These are phyloP conservation scores for Wallacemonas sp. DNA, from an alignment of 208 protist genomes.

Conservation along the genomic window DNA sequence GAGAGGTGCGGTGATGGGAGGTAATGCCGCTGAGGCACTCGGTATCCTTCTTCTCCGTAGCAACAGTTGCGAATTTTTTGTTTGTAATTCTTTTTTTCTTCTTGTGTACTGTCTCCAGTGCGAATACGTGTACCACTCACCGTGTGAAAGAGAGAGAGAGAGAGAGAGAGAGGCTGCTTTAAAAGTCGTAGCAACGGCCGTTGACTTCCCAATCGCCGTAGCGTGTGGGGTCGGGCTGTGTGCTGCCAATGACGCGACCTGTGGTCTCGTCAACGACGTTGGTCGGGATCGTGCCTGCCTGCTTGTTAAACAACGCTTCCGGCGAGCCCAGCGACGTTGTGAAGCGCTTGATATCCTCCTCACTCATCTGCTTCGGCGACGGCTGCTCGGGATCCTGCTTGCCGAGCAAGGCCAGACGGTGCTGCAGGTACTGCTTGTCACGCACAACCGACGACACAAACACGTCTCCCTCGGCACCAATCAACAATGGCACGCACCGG, in stretches of 20 bases:
- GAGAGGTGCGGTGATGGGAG: no score
- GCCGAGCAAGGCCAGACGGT: conserved; percentile 77
- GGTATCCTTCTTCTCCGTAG: no score
- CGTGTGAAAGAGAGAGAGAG: background rate
- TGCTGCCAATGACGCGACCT: conserved; percentile 78
- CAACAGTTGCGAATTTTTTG: background rate
- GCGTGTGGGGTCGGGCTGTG: conserved; percentile 76
- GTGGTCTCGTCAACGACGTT: conserved; percentile 88
- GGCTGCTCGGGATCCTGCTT: conserved; percentile 49
- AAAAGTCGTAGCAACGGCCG: conserved; percentile 89
- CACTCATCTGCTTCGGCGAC: conserved; percentile 45
- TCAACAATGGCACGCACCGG: conserved; percentile 47
- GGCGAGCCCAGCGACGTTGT: conserved; percentile 76
- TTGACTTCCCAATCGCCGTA: conserved; percentile 92
- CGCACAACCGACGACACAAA: conserved; percentile 71
- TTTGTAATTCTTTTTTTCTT: conserved; percentile 10
- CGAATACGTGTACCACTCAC: background rate
- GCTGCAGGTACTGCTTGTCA: conserved; percentile 78
- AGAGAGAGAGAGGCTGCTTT: background rate
- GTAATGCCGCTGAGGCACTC: no score
- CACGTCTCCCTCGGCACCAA: conserved; percentile 64
- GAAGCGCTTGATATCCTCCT: conserved; percentile 81
- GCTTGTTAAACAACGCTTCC: conserved; percentile 87
- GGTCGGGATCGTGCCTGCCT: conserved; percentile 64
- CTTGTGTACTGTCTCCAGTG: conserved; percentile 12